Percentiles rank a stretch among this genome's conserved stretches.
phyloP scores from a whole-genome alignment of 331 rosid genomes.

The Rhamnella rubrinervis region DNA sequence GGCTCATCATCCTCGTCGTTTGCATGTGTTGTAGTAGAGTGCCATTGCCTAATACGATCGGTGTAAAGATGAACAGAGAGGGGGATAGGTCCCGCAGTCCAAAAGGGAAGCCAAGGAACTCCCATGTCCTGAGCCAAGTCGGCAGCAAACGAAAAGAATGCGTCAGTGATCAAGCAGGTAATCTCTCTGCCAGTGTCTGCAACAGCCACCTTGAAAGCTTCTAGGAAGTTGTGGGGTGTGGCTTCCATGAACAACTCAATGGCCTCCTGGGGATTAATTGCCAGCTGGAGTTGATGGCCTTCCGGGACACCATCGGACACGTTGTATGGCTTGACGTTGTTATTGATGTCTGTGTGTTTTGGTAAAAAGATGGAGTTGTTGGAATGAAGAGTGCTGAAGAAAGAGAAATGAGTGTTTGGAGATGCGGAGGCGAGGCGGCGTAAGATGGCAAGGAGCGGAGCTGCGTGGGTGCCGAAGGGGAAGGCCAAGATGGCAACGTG shows the following conservation, averaged over 20 bases:
- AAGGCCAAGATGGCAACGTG: conserved; percentile 33
- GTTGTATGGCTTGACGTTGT: conserved; percentile 5
- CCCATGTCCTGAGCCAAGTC: conserved; percentile 27
- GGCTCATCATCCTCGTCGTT: too few species aligned
- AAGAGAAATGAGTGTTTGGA: conserved; percentile 27
- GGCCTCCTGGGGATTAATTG: conserved; percentile 22
- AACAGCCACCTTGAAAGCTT: conserved; percentile 13
- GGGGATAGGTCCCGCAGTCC: conserved; percentile 27
- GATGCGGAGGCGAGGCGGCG: conserved; percentile 19
- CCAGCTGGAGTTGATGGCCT: conserved; percentile 14
- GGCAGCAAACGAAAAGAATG: conserved; percentile 32
- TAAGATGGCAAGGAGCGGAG: conserved; percentile 12
- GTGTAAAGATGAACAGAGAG: conserved; percentile 30
- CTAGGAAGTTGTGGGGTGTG: conserved; percentile 19
- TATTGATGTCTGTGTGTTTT: not conserved
- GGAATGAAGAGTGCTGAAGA: conserved; percentile 32
- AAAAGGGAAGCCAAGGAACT: conserved; percentile 26
- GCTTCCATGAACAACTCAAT: conserved; percentile 33
- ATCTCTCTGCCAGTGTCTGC: conserved; percentile 20
- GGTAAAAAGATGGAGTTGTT: conserved; percentile 12
- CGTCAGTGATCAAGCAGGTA: conserved; percentile 32
- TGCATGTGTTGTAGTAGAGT: too few species aligned
- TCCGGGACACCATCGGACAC: conserved; percentile 32
- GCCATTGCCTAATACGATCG: conserved; percentile 19
- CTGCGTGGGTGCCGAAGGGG: conserved; percentile 29